A percentile compares a stretch with the other conserved stretches of the same genome.
Evolutionary conservation across 306 rosid species (phyloP).

Genomic region (Begonia masoniana): DNA sequence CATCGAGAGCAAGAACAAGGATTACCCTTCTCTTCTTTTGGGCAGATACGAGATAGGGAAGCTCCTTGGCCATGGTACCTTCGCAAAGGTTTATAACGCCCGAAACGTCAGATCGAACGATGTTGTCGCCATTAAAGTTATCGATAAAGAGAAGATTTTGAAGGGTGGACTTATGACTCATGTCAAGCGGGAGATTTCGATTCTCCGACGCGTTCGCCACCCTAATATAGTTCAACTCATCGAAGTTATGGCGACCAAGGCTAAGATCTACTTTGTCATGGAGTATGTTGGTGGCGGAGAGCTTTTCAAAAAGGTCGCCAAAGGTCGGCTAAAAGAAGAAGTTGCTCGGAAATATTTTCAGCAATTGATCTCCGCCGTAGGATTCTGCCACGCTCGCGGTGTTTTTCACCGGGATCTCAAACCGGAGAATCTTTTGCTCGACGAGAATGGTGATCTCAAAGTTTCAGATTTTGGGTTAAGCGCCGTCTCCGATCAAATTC

Average conservation of each 20-base stretch:
- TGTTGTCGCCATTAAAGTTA: constrained; percentile 76
- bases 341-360: constrained; percentile 70
- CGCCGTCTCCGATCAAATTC: constrained; percentile 81
- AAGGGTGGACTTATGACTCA: constrained; percentile 75
- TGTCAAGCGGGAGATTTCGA: constrained; percentile 94
- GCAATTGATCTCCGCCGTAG: constrained; percentile 77
- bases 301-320: constrained; percentile 87
- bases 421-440: constrained; percentile 70
- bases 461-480: constrained; percentile 85
- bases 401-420: constrained; percentile 81
- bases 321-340: constrained; percentile 74
- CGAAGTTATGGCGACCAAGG: constrained; percentile 91
- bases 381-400: constrained; percentile 81
- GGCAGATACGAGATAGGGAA: constrained; percentile 81
- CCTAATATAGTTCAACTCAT: constrained; percentile 86
- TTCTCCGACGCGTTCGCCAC: constrained; percentile 91
- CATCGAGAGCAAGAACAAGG: constrained; percentile 22
- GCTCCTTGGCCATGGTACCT: constrained; percentile 84
- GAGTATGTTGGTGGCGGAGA: constrained; percentile 90
- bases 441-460: constrained; percentile 63
- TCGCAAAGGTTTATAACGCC: constrained; percentile 83
- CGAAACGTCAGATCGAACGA: constrained; percentile 52
- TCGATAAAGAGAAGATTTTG: constrained; percentile 84
- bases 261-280: constrained; percentile 91
- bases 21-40: constrained; percentile 26